A percentile compares a stretch with the other conserved stretches of the same genome.
Evolutionary conservation across 345 rosid species (phyloP).

Genomic region (Erucastrum elatum): DNA sequence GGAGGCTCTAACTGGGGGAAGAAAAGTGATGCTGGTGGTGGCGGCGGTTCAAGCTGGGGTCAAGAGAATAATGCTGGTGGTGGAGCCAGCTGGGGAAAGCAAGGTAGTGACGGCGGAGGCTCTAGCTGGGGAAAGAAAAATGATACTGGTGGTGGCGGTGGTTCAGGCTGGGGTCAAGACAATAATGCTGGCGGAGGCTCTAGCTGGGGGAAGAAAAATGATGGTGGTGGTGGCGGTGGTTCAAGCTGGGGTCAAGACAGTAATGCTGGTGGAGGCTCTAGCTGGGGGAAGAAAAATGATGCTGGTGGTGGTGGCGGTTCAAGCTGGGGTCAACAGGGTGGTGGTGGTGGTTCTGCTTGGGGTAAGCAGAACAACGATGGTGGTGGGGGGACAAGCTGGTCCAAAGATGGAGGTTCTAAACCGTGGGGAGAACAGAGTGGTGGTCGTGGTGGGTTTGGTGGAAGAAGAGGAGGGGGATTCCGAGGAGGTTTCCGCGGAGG

Average conservation of each 20-base stretch:
- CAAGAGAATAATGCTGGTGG: not conserved
- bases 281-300: not conserved
- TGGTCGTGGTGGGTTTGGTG: constrained; percentile 50
- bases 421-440: constrained; percentile 29
- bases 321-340: not conserved
- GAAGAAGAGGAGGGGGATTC: constrained; percentile 40
- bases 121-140: constrained; percentile 13
- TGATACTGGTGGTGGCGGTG: not conserved
- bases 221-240: not conserved
- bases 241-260: constrained; percentile 25
- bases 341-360: constrained; percentile 7
- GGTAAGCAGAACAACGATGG: constrained; percentile 22
- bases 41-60: not conserved
- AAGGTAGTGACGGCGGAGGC: not conserved
- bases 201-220: constrained; percentile 26
- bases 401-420: constrained; percentile 10
- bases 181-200: not conserved
- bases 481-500: constrained; percentile 45
- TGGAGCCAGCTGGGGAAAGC: not conserved
- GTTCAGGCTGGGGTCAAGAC: constrained; percentile 8
- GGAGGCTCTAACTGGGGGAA: constrained; percentile 22
- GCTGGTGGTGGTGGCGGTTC: not conserved
- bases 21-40: not conserved
- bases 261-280: not conserved
- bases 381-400: constrained; percentile 31